Conservation (phyloP, 2,329 filamentous ascomycete species). For the Talaromyces sp. region DNA sequence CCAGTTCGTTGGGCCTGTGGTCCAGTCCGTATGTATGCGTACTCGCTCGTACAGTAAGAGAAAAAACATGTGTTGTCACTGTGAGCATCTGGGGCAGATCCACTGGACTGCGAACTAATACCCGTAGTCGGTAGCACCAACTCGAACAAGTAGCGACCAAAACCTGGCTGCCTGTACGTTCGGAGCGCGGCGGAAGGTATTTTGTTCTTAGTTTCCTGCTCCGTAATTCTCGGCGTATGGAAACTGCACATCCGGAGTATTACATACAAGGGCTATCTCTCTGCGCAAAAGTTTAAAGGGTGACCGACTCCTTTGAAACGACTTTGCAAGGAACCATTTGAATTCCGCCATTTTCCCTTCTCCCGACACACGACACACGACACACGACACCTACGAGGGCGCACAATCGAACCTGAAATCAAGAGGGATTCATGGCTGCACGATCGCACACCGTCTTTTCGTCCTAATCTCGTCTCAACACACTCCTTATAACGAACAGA, state of each 20-base stretch:
- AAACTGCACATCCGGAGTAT: neutral
- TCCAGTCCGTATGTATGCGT: too few relatives aligned
- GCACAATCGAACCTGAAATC: neutral
- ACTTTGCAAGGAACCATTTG: neutral
- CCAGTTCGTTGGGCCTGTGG: neutral
- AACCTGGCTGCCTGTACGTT: neutral
- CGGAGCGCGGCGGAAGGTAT: constrained; percentile 2
- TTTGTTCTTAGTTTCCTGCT: neutral
- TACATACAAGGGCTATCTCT: neutral
- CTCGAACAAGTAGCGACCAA: neutral
- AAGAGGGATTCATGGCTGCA: neutral
- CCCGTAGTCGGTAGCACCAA: neutral
- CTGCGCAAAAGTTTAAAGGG: neutral
- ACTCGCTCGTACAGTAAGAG: neutral
- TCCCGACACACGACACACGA: neutral
- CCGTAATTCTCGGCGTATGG: neutral
- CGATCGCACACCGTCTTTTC: neutral
- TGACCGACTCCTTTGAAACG: neutral
- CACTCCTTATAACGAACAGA: neutral
- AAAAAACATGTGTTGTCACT: neutral
- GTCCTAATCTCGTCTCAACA: neutral
- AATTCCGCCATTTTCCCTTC: neutral
- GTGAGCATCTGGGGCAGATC: neutral
- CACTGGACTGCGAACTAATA: neutral
- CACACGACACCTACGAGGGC: neutral